A percentile compares a stretch with the other conserved stretches of the same genome.
Evolutionary conservation across 345 rosid species (phyloP).

Genomic region (Gynandropsis gynandra): DNA sequence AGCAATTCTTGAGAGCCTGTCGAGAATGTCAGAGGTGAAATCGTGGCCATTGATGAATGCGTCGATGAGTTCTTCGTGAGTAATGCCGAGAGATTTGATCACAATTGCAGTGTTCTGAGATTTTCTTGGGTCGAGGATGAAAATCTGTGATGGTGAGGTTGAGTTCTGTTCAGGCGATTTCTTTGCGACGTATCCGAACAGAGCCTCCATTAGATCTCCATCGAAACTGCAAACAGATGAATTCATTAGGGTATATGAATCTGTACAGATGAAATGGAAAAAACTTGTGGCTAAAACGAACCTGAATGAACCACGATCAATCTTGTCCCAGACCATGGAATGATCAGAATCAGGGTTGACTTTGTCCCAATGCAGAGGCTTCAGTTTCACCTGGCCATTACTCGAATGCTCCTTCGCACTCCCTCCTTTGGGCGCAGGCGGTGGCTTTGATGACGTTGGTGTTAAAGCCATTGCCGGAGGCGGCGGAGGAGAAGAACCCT

Average conservation of each 20-base stretch:
- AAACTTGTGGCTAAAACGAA: constrained; percentile 6
- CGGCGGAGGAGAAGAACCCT: constrained; percentile 26
- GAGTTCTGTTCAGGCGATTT: constrained; percentile 31
- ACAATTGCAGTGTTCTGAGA: constrained; percentile 80
- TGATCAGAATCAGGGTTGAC: constrained; percentile 49
- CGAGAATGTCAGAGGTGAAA: constrained; percentile 48
- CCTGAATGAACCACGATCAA: constrained; percentile 76
- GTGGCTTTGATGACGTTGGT: constrained; percentile 32
- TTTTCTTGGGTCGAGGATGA: constrained; percentile 63
- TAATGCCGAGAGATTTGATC: constrained; percentile 53
- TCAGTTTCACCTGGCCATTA: constrained; percentile 52
- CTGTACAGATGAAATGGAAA: neutral
- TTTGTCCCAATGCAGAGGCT: constrained; percentile 93
- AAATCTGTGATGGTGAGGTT: constrained; percentile 32
- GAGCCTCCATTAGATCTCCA: constrained; percentile 83
- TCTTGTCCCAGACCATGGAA: constrained; percentile 93
- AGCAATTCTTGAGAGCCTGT: constrained; percentile 63
- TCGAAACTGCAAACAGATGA: constrained; percentile 44
- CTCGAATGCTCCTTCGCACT: constrained; percentile 22
- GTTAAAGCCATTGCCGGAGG: constrained; percentile 26
- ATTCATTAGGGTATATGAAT: neutral
- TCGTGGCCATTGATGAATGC: constrained; percentile 51
- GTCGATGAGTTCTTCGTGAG: constrained; percentile 50
- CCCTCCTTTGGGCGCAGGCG: constrained; percentile 31
- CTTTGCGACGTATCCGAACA: constrained; percentile 63